Evolutionary conservation across 1,284 basidiomycete species (phyloP).

Genomic region (Microbotryum scabiosae): DNA sequence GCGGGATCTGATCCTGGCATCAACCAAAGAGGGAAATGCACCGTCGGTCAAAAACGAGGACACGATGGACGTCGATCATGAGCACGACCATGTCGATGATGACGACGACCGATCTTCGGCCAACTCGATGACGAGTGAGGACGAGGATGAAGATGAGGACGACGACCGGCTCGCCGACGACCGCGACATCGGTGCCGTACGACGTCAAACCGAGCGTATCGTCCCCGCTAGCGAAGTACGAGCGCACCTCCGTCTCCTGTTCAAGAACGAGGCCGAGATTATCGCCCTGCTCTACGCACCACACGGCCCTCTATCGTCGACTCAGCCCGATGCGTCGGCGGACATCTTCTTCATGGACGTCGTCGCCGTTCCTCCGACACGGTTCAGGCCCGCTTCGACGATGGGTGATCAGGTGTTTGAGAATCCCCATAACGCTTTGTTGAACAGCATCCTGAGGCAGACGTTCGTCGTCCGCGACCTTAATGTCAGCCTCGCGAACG

Average conservation of each 20-base stretch:
- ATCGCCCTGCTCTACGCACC: constrained; percentile 85
- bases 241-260: constrained; percentile 81
- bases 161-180: constrained; percentile 12
- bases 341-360: constrained; percentile 98
- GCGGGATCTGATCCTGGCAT: constrained; percentile 7
- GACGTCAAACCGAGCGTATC: constrained; percentile 82
- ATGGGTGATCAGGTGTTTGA: constrained; percentile 92
- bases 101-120: constrained; percentile 31
- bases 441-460: constrained; percentile 65
- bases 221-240: constrained; percentile 86
- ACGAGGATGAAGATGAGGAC: constrained; percentile 17
- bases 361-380: constrained; percentile 82
- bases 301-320: constrained; percentile 68
- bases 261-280: constrained; percentile 70
- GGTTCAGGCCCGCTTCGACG: constrained; percentile 87
- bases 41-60: constrained; percentile 43
- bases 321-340: constrained; percentile 53
- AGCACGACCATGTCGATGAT: constrained; percentile 34
- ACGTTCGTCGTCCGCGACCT: constrained; percentile 69
- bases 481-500: constrained; percentile 57
- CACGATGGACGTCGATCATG: constrained; percentile 38
- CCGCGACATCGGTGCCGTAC: constrained; percentile 52
- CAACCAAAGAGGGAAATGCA: constrained; percentile 32
- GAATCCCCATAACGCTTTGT: constrained; percentile 92
- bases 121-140: constrained; percentile 20